Percentiles rank a stretch among this genome's conserved stretches.
These are phyloP conservation scores for Elsinoe australis DNA, from an alignment of 2,329 filamentous ascomycete species.

Conservation along the genomic window DNA sequence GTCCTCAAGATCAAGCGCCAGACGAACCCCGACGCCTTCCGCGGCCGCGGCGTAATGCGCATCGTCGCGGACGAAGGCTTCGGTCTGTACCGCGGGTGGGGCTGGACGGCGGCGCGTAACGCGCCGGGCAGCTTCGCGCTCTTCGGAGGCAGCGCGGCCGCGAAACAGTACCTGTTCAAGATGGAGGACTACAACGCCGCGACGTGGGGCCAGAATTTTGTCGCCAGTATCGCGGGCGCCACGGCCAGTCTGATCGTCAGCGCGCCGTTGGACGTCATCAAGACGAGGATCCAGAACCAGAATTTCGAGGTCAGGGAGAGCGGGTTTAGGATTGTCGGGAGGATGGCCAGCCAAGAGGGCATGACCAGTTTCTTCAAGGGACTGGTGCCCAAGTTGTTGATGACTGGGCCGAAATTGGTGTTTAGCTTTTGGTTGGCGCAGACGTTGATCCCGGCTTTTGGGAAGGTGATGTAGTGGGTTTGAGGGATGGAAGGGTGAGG, in stretches of 20 bases:
- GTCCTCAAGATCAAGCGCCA: constrained; percentile 99
- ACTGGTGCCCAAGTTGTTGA: constrained; percentile 89
- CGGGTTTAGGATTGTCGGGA: constrained; percentile 81
- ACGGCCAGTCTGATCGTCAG: constrained; percentile 92
- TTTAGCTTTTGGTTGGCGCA: constrained; percentile 99
- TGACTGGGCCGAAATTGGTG: constrained; percentile 97
- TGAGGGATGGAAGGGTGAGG: background rate
- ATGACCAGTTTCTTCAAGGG: constrained; percentile 92
- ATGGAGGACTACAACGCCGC: constrained; percentile 94
- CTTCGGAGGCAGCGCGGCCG: constrained; percentile 93
- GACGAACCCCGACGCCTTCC: constrained; percentile 97
- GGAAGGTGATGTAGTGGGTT: constrained; percentile 49
- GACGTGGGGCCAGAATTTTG: constrained; percentile 90
- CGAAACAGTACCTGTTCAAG: constrained; percentile 90
- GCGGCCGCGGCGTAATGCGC: constrained; percentile 79
- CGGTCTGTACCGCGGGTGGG: constrained; percentile 89
- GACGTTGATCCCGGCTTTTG: constrained; percentile 92
- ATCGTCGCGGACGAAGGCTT: constrained; percentile 94
- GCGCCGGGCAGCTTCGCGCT: constrained; percentile 97
- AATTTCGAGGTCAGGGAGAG: constrained; percentile 98
- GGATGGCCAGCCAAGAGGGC: constrained; percentile 91
- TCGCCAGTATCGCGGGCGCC: constrained; percentile 90
- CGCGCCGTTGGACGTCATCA: constrained; percentile 94
- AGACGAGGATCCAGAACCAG: constrained; percentile 95
- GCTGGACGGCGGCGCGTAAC: constrained; percentile 95